Base-by-base conservation (phyloP, 1,284 basidiomycete species). In the Rhodotorula glutinis region DNA sequence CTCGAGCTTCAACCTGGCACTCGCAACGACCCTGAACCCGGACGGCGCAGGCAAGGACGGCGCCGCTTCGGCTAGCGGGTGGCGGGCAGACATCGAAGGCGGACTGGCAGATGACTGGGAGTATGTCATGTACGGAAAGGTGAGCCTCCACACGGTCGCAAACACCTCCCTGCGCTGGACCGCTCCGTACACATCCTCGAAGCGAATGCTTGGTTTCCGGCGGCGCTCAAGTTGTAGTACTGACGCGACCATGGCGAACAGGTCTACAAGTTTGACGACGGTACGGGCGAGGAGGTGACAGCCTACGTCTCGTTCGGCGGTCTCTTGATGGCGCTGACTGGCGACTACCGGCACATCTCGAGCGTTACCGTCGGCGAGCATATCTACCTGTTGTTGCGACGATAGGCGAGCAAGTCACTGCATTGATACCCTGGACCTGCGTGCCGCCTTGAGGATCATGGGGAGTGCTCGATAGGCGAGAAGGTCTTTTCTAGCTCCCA, bases 111-210 rank as follows among this genome's bases (percentile, higher is more conserved):
- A 93, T 69, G 94, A 98, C 74, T 98, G 92, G 76, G 95, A 98
- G 78, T 98, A 98, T 82, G 95, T 98, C 72, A 97, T 98, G 94
- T 93, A 92, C 78, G 95, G 95, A 53, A 98, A 96, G 86, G 91
- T 93, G 74, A 74, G 86, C n/a, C 41, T n/a, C n/a, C n/a, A n/a
- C n/a, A n/a, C n/a, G n/a, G n/a, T n/a, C n/a, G n/a, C n/a, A n/a
- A n/a, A n/a, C n/a, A n/a, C n/a, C n/a, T n/a, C n/a, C n/a, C n/a
- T n/a, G n/a, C n/a, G n/a, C n/a, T n/a, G n/a, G n/a, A n/a, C n/a
- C n/a, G n/a, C n/a, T n/a, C n/a, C n/a, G n/a, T n/a, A n/a, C n/a
- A n/a, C n/a, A n/a, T n/a, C n/a, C n/a, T n/a, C n/a, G n/a, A n/a
- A n/a, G n/a, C n/a, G n/a, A n/a, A n/a, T n/a, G n/a, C n/a, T n/a